Base-by-base conservation (phyloP, 2,329 filamentous ascomycete genomes). In the Colletotrichum tanaceti region DNA sequence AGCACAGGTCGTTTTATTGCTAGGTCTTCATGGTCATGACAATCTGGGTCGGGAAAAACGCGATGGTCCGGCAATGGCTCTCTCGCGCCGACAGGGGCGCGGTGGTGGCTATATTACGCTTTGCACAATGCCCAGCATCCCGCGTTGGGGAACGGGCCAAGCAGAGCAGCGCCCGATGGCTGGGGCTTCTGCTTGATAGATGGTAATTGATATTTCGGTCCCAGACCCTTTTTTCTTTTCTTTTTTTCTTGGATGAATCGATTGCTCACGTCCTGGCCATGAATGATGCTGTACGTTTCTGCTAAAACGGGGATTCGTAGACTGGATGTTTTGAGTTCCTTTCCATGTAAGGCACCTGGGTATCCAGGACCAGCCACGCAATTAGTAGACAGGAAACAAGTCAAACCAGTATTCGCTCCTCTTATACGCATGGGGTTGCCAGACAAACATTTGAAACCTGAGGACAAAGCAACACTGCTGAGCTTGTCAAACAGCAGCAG, bases 1-100 rank as follows among this genome's bases (percentile, higher is more conserved):
- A 77, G 2, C 81, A 73, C 5, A 79, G 74, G n/a, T 78, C 79
- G 50, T 79, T 75, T 69, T 58, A 35, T 58, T 54, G 58, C 50
- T 69, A 66, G 55, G 63, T 70, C 24, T 55, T 58, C 41, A 43
- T 46, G 58, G 47, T 55, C n/a, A 60, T 44, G 24, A 39, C 39
- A 38, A 38, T 53, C 54, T 63, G 43, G 55, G 60, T 64, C 60
- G 16, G 14, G 44, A 32, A 39, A 53, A 58, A 67, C 53, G 44
- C 22, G 54, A 63, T 47, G 39, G 39, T 58, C 52, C 43, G 32
- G 38, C 66, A 46, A 41, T 46, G 39, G 52, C 47, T 47, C 41
- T 68, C 58, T 52, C 62, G 62, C 62, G 50, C 43, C 55, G 32
- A 60, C 44, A 58, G 32, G 39, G 43, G 57, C 35, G 47, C 44